Evolutionary conservation across 2,329 filamentous ascomycete genomes (phyloP), one percentile per base, ranked within the genome.

Genomic region (Pyricularia sp.): DNA sequence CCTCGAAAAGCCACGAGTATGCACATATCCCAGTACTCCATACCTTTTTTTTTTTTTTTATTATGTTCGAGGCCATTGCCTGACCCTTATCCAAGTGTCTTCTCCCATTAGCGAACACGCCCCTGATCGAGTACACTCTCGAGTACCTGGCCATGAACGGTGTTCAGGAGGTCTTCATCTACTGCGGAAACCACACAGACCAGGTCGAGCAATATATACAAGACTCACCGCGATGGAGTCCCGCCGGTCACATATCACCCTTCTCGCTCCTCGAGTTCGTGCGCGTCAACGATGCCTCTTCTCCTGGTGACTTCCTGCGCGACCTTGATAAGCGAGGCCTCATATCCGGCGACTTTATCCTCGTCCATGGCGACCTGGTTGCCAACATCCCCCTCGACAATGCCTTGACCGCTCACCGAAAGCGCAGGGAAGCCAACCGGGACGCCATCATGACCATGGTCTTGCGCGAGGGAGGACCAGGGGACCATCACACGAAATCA

Each of bases 391-490:
- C 89, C 22, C 86, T 99, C n/a, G 91, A 93, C 67, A 80, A 81
- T 62, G 89, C 90, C 9, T 78, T 99, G 63, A 85, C 87, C 3
- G 87, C 86, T 64, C 94, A 99, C 75, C 86, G 90, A 67, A 88
- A 88, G 65, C 88, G 94, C 66, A 86, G 92, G 66, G 84, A 88
- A 72, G 86, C 87, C 64, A 91, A 96, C 78, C 93, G 94, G 71
- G 93, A 96, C 73, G 92, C 93, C 49, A 96, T 97, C 76, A 97
- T 99, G 94, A 99, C 94, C 3, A 89, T 97, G 82, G 85, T 99
- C 13, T 78, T 97, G 66, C 84, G 91, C 60, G 88, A 93, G 73
- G 90, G 88, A 9, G 91, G 90, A 60, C 78, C 82, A 7, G 76
- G 76, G 9, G 81, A 81, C 62, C 91, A 96, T 76, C 82, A 90